Evolutionary conservation across 441 rosid species (phyloP), one percentile per base, ranked within the genome.

Genomic region (Populus hybrid): DNA sequence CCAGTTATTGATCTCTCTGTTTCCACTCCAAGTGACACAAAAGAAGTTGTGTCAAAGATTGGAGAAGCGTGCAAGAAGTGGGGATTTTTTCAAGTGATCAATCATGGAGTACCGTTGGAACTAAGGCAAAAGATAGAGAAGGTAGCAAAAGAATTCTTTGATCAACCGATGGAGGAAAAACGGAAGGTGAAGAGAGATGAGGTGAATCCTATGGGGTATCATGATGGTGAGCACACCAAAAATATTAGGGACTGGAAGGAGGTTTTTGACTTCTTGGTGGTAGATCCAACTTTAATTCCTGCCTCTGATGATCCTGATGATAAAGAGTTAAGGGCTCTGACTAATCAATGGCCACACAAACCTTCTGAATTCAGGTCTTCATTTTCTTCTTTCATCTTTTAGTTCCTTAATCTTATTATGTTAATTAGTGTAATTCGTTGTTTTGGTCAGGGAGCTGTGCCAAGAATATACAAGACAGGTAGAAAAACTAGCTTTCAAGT

Each of bases 61-160:
- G 88, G 94, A 38, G 85, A 78, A 10, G 98, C 97, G 21, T 89
- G 97, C 82, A 81, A 88, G 69, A 86, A 86, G 68, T 93, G 93
- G 93, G 98, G 98, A 1, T 93, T 93, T 68, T 93, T 93, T 79
- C 98, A 93, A 72, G 97, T 89, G 71, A 78, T 90, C 53, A 93
- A 92, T 86, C 98, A 93, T 50, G 97, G 97, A 4, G 90, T 92
- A 23, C 88, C 94, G 0, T 80, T 14, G 74, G 77, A 73, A 87
- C 86, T 57, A 79, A 82, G 74, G 73, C 89, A 57, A 83, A 87
- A 91, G 85, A 86, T 82, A 76, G 78, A 50, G 89, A 88, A 86
- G 70, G 83, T 28, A 7, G 88, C 91, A 83, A 88, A 92, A 59
- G 87, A 87, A 75, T 93, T 93, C 81, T 93, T 90, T 68, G 88